Conservation (phyloP, 2,329 filamentous ascomycete species). For the Xylariales sp. region DNA sequence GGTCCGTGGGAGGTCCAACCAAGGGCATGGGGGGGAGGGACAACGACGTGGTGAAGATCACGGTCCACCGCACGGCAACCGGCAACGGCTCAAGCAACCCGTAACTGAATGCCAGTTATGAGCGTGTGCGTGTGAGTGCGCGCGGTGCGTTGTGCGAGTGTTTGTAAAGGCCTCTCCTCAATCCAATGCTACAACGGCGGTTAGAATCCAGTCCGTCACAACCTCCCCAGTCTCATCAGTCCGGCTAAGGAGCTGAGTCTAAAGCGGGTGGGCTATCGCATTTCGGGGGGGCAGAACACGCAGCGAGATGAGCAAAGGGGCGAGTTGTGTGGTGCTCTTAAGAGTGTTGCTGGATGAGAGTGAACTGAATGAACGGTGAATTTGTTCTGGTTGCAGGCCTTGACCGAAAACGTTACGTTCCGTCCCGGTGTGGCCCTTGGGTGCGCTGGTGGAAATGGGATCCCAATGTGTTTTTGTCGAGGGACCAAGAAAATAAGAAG, state of each 20-base stretch:
- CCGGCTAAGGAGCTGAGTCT: slow-evolving; percentile 57
- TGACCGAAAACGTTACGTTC: slow-evolving; percentile 6
- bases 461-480: slow-evolving; percentile 5
- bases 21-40: slow-evolving; percentile 2
- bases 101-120: too few relatives aligned
- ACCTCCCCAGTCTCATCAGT: slow-evolving; percentile 43
- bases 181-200: neutral
- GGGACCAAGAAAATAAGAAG: slow-evolving; percentile 6
- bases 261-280: slow-evolving; percentile 51
- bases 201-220: neutral
- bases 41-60: neutral
- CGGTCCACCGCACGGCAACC: too few relatives aligned
- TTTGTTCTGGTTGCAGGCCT: too few relatives aligned
- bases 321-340: too few relatives aligned
- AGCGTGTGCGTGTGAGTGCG: too few relatives aligned
- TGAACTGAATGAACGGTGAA: too few relatives aligned
- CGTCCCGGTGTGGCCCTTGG: too few relatives aligned
- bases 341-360: too few relatives aligned
- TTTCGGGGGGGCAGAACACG: too few relatives aligned
- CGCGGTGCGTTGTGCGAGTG: too few relatives aligned
- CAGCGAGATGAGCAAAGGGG: slow-evolving; percentile 8
- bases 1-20: too few relatives aligned
- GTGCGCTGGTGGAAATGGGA: neutral
- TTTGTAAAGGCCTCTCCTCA: neutral
- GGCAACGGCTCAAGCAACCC: too few relatives aligned